phyloP scores from a whole-genome alignment of 164 flowering plant genomes.

The grape (Vitis vinifera) region ASM3070453v1 NC_081822.1:4094501-4095000 shows the following conservation, averaged over 20 bases:
- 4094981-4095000: conserved; percentile 79
- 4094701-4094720: no score
- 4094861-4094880: conserved; percentile 52
- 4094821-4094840: not conserved
- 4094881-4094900: conserved; percentile 81
- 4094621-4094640: no score
- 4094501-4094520: no score
- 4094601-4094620: no score
- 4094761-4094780: not conserved
- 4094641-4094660: no score
- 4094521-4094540: no score
- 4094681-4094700: no score
- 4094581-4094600: no score
- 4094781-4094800: not conserved
- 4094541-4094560: no score
- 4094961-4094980: conserved; percentile 75
- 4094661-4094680: no score
- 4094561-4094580: no score
- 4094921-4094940: conserved; percentile 24
- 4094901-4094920: conserved; percentile 67
- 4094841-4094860: conserved; percentile 41
- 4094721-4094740: no score
- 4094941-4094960: conserved; percentile 43
- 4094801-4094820: not conserved
- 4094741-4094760: not conserved